phyloP scores from a whole-genome alignment of 768 basidiomycete genomes.

The Suillus paluster region DNA sequence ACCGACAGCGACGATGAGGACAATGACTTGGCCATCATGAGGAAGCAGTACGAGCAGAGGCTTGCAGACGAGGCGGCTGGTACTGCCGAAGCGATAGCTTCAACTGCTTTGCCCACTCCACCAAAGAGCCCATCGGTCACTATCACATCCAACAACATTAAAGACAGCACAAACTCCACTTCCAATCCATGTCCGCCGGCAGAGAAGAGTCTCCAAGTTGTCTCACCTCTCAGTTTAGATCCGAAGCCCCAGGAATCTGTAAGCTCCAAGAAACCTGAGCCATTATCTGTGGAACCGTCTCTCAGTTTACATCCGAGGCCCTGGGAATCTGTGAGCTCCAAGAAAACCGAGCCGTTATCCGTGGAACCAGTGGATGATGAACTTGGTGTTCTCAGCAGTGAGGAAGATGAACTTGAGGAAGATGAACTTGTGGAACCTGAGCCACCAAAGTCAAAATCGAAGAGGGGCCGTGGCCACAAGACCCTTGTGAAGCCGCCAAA shows the following conservation, averaged over 20 bases:
- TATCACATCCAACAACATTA: neutral
- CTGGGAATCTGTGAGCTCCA: too few relatives aligned
- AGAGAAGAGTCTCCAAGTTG: too few relatives aligned
- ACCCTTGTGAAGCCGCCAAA: neutral
- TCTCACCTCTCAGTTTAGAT: neutral
- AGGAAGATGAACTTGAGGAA: too few relatives aligned
- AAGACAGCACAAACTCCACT: neutral
- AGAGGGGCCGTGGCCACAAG: neutral
- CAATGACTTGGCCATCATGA: neutral
- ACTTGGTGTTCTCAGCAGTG: neutral
- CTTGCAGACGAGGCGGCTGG: neutral
- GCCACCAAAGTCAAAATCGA: neutral
- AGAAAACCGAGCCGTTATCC: too few relatives aligned
- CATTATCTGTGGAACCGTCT: too few relatives aligned
- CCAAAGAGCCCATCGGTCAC: neutral
- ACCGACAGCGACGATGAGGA: neutral
- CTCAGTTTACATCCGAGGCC: too few relatives aligned
- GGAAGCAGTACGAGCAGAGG: neutral
- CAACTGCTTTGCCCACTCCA: neutral
- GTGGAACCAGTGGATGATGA: neutral
- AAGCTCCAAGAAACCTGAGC: too few relatives aligned
- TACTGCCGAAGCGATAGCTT: neutral
- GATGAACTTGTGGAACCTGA: too few relatives aligned
- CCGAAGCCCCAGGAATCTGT: too few relatives aligned
- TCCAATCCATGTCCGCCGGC: too few relatives aligned